A percentile compares a stretch with the other conserved stretches of the same genome.
Evolutionary conservation across 441 rosid genomes (phyloP).

Genomic region (Adansonia grandidieri): DNA sequence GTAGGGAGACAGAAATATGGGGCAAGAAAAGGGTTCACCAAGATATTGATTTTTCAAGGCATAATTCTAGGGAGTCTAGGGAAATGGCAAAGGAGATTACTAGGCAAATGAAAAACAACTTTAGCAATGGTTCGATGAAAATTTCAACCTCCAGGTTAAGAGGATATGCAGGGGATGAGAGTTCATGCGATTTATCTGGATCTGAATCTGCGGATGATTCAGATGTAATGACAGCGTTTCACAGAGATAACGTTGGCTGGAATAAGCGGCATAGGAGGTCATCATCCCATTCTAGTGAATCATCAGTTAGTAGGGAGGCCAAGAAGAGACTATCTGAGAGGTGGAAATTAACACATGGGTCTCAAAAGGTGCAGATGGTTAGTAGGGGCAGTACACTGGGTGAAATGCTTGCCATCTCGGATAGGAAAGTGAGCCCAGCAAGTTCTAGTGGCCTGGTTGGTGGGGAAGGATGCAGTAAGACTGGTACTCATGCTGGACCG

Average conservation of each 20-base stretch:
- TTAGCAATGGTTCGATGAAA: slow-evolving; percentile 43
- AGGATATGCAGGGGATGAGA: slow-evolving; percentile 90
- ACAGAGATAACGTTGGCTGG: slow-evolving; percentile 47
- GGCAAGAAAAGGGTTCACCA: slow-evolving; percentile 50
- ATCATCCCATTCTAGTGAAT: slow-evolving; percentile 57
- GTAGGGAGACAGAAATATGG: slow-evolving; percentile 39
- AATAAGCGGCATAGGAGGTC: slow-evolving; percentile 46
- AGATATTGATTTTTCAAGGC: slow-evolving; percentile 50
- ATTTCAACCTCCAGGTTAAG: slow-evolving; percentile 51
- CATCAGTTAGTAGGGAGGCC: slow-evolving; percentile 86
- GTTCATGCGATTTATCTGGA: slow-evolving; percentile 70
- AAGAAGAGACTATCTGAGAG: slow-evolving; percentile 91
- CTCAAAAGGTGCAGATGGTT: slow-evolving; percentile 55
- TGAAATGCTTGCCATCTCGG: slow-evolving; percentile 91
- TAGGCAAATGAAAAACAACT: slow-evolving; percentile 60
- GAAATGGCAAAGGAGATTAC: slow-evolving; percentile 70
- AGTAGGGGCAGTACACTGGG: slow-evolving; percentile 79
- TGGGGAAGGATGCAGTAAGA: slow-evolving; percentile 41
- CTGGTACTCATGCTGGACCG: slow-evolving; percentile 36
- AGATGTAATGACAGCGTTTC: slow-evolving; percentile 47
- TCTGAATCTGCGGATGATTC: slow-evolving; percentile 75
- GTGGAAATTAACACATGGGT: slow-evolving; percentile 83
- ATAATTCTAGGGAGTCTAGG: slow-evolving; percentile 65
- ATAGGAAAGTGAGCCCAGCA: slow-evolving; percentile 51
- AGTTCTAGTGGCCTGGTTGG: slow-evolving; percentile 37